Evolutionary conservation across 106 monocot genomes (phyloP), one percentile per base, ranked within the genome.

Genomic region (Dendrobium chrysotoxum): DNA sequence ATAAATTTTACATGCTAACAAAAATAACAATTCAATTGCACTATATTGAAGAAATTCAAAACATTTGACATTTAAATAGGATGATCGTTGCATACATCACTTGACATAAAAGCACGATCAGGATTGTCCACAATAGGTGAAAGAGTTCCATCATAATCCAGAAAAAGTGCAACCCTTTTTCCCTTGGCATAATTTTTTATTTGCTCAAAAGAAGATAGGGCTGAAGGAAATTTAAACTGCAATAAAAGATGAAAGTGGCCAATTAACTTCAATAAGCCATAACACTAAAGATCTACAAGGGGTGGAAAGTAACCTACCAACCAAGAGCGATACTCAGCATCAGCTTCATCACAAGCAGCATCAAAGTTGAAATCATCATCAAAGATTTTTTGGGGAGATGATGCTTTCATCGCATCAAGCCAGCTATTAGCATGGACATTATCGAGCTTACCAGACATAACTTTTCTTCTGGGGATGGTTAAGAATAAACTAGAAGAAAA

Each of bases 111-210:
- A 68, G 97, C 97, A 70, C 44, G 72, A 53, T 97, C 97, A n/a
- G 97, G 97, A 53, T 97, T 89, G 80, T 88, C 85, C 21, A 97
- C 97, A 77, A 97, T 97, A 21, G 90, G 92, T 31, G 97, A 92
- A 75, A 97, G 91, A 15, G 97, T 97, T 47, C 97, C 97, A 80
- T 97, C 97, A 76, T 97, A 97, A 79, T 97, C 97, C 53, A 97
- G 77, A 77, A 97, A 97, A 74, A 97, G 74, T 25, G 88, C 97
- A 65, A 97, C 86, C 57, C 87, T 78, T 81, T 92, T 92, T 8
- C 90, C 90, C 78, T 84, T 80, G 7, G 90, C 92, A 82, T 70
- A 31, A 72, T 41, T 80, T 77, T 45, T 75, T 1, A 97, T 90
- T 77, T 89, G 87, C 58, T 94, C 92, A 81, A 97, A 92, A 53